These are phyloP conservation scores for Cicer cuneatum DNA, from an alignment of 306 rosid genomes.

Conservation along the genomic window DNA sequence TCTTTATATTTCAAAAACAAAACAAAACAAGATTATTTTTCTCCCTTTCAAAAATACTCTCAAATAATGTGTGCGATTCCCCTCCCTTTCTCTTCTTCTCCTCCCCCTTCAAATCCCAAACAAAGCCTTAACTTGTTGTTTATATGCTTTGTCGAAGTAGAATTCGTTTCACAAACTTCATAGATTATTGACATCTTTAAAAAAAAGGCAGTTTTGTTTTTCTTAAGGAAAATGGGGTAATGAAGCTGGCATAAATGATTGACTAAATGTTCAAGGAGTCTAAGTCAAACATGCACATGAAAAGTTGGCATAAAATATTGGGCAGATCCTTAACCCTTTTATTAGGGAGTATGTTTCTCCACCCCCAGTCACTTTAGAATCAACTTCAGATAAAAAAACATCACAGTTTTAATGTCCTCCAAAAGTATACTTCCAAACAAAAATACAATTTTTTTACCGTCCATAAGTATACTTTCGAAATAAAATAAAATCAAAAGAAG, in stretches of 20 bases:
- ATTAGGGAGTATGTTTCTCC: too few relatives aligned
- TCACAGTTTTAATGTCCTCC: too few relatives aligned
- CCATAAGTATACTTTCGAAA: too few relatives aligned
- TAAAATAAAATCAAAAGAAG: too few relatives aligned
- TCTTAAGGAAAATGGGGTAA: background rate
- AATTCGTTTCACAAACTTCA: slow-evolving; percentile 6
- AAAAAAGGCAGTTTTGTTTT: too few relatives aligned
- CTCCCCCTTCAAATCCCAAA: background rate
- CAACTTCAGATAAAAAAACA: too few relatives aligned
- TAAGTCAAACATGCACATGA: slow-evolving; percentile 22
- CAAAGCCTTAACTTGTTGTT: background rate
- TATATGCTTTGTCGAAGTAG: background rate
- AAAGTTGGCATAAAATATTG: slow-evolving; percentile 7
- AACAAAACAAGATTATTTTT: too few relatives aligned
- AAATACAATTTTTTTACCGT: too few relatives aligned
- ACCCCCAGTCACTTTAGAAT: too few relatives aligned
- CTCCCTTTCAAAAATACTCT: background rate
- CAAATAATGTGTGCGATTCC: background rate
- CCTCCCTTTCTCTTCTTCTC: background rate
- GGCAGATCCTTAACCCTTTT: background rate
- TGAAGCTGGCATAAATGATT: background rate
- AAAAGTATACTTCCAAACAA: too few relatives aligned
- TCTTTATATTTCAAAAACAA: too few relatives aligned
- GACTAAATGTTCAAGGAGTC: background rate
- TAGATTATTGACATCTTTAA: background rate